Evolutionary conservation across 306 rosid species (phyloP).

Genomic region (Trifolium pratense): DNA sequence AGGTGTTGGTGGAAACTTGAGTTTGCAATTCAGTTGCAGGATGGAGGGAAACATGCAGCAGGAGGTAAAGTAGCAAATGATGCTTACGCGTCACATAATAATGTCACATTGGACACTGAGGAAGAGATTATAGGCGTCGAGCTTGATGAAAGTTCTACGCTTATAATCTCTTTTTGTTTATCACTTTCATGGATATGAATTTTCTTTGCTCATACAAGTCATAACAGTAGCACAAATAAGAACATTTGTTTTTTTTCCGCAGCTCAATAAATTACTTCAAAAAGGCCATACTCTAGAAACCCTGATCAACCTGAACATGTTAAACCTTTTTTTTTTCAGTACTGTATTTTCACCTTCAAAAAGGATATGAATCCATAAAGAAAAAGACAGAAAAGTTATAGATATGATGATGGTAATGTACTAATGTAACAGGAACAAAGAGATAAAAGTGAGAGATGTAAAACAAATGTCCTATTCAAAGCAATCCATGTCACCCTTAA

Average conservation of each 20-base stretch:
- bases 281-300: not conserved
- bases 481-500: not conserved
- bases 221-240: not conserved
- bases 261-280: too few relatives aligned
- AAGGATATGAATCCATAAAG: not conserved
- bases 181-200: not conserved
- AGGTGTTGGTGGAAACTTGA: not conserved
- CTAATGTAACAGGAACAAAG: not conserved
- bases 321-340: not conserved
- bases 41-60: not conserved
- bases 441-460: not conserved
- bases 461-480: not conserved
- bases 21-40: not conserved
- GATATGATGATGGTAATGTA: constrained; percentile 2
- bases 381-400: not conserved
- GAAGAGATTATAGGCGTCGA: not conserved
- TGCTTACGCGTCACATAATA: not conserved
- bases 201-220: not conserved
- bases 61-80: not conserved
- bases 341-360: not conserved
- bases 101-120: not conserved
- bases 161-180: too few relatives aligned
- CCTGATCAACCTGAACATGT: not conserved
- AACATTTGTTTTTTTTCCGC: not conserved
- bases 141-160: not conserved